Base-by-base conservation (phyloP, 331 rosid genomes). In the Dryas integrifolia region DNA sequence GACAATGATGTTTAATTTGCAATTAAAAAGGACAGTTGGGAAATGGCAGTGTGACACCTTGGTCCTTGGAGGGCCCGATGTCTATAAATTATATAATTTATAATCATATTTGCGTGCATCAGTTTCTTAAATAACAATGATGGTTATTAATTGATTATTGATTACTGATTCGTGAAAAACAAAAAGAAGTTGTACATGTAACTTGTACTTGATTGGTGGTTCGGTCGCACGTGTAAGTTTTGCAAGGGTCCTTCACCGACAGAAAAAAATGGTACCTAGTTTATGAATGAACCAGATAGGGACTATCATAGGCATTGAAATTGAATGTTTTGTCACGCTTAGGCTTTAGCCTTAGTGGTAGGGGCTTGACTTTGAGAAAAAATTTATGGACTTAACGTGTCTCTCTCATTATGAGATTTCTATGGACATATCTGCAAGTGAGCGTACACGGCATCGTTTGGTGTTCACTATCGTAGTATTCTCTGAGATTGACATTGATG, bases 1-100 rank as follows among this genome's bases (percentile, higher is more conserved):
- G 44, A 8, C 26, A 49, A 13, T 83, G 64, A 81, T 44, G 68
- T 63, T 41, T 69, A 63, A 68, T 77, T 65, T 24, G 44, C 9
- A 47, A 73, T 46, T 43, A 58, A 76, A 70, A 64, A 9, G 56
- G 49, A 26, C 48, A 6, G 71, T 13, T 30, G 77, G 64, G 39
- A 60, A 74, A 43, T n/a, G 16, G 70, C 38, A 10, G 68, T 5
- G 67, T 47, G 48, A 11, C 56, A 40, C 59, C 59, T 49, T 63
- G 51, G 55, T 57, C 14, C 3, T 8, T 0, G 2, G 64, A 11
- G 78, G 49, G 70, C 12, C 66, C 48, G 45, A 48, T 6, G 18
- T 50, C 45, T 26, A 15, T 52, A n/a, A 5, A 57, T 47, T 51
- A 12, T 11, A 11, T 21, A 21, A 21, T 21, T 21, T 21, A 21